Evolutionary conservation across 2,329 filamentous ascomycete species (phyloP).

Genomic region (Trichoderma brevicompactum): DNA sequence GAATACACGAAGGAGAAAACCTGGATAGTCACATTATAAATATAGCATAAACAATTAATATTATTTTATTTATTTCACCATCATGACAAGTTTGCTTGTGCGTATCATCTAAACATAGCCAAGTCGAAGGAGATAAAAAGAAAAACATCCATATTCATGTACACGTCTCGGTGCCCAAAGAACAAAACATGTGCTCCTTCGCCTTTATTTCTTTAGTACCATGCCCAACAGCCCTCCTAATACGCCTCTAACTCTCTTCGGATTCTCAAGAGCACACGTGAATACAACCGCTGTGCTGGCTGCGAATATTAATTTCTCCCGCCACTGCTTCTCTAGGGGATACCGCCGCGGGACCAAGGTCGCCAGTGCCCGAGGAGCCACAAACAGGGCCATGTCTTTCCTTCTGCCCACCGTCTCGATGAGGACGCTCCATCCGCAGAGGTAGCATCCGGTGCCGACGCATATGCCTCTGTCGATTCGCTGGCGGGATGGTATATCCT

Average conservation of each 20-base stretch:
- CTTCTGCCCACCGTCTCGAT: conserved; percentile 68
- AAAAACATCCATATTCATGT: background rate
- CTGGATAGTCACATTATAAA: background rate
- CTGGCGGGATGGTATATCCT: conserved; percentile 52
- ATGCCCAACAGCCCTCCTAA: conserved; percentile 63
- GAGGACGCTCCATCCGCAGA: conserved; percentile 83
- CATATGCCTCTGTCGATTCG: conserved; percentile 67
- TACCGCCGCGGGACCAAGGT: conserved; percentile 76
- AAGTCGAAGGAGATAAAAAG: background rate
- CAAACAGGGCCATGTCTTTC: conserved; percentile 79
- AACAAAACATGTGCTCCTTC: background rate
- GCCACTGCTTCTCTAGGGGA: conserved; percentile 63
- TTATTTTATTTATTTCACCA: background rate
- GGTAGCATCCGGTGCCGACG: conserved; percentile 70
- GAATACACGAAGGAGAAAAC: background rate
- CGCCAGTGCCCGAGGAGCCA: conserved; percentile 76
- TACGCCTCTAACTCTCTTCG: conserved; percentile 67
- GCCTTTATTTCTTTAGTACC: conserved; percentile 49
- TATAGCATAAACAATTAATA: conserved; percentile 13
- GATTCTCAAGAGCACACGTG: conserved; percentile 66
- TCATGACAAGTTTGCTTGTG: background rate
- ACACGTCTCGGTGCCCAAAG: background rate
- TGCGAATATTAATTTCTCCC: conserved; percentile 69
- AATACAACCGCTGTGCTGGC: conserved; percentile 72
- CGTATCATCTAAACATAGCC: background rate